These are phyloP conservation scores for Cutaneotrichosporon sp. DNA, from an alignment of 1,284 basidiomycete species.

Conservation along the genomic window DNA sequence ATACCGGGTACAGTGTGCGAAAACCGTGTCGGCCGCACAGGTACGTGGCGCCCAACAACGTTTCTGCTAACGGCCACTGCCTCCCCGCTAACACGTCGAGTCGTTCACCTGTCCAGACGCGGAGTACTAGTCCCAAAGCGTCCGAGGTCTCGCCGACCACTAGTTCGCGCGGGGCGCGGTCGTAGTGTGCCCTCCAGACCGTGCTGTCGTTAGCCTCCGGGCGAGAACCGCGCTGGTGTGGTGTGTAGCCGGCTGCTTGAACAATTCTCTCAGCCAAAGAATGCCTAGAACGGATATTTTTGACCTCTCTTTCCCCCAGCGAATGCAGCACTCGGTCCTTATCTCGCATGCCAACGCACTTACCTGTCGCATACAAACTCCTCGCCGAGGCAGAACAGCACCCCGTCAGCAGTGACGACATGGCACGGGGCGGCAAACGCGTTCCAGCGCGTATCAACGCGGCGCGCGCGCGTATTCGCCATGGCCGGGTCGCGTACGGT, in stretches of 20 bases:
- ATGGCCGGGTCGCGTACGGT: background rate
- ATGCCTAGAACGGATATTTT: background rate
- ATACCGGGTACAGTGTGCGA: background rate
- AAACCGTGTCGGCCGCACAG: background rate
- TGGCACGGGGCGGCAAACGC: background rate
- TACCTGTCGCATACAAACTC: background rate
- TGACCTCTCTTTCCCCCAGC: background rate
- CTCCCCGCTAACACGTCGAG: background rate
- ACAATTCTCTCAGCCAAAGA: no score
- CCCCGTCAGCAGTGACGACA: background rate
- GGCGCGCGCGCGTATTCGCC: background rate
- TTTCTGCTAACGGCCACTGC: background rate
- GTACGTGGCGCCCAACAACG: background rate
- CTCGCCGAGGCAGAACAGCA: background rate
- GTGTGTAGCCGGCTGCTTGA: no score
- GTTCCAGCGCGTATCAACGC: background rate
- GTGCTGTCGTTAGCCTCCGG: background rate
- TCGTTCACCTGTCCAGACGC: background rate
- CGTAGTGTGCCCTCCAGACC: background rate
- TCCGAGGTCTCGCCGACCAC: background rate
- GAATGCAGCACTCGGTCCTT: background rate
- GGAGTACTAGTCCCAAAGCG: background rate
- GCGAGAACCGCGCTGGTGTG: no score
- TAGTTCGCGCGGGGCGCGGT: background rate
- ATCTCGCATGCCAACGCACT: background rate